Percentiles rank a stretch among this genome's conserved stretches.
These are phyloP conservation scores for Lentithecium fluviatile DNA, from an alignment of 495 filamentous ascomycete genomes.

Conservation along the genomic window DNA sequence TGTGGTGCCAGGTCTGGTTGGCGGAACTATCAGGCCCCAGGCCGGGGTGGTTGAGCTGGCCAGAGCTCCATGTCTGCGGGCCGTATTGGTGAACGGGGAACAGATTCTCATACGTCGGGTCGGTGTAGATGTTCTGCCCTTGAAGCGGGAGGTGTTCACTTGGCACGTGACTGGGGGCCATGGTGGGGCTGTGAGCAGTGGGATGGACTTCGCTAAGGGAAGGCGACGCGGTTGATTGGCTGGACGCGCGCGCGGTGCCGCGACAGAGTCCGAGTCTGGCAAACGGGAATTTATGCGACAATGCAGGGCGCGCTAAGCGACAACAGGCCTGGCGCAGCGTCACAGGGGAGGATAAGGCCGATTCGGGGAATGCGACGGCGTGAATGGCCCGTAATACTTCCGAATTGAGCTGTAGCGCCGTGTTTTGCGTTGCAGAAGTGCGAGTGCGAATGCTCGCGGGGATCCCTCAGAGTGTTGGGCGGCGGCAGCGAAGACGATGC, in stretches of 20 bases:
- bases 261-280: not conserved
- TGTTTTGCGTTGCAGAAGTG: constrained; percentile 6
- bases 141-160: constrained; percentile 21
- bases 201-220: not conserved
- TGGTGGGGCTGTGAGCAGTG: constrained; percentile 3
- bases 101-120: constrained; percentile 18
- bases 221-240: constrained; percentile 15
- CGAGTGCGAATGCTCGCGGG: too few relatives aligned
- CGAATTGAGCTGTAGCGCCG: constrained; percentile 15
- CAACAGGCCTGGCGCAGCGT: constrained; percentile 18
- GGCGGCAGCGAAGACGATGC: constrained; percentile 12
- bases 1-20: constrained; percentile 20
- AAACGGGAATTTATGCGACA: constrained; percentile 18
- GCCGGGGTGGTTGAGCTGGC: constrained; percentile 8
- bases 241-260: constrained; percentile 4
- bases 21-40: not conserved
- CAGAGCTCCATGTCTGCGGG: constrained; percentile 11
- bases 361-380: not conserved
- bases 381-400: constrained; percentile 28
- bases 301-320: constrained; percentile 25
- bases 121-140: constrained; percentile 31
- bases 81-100: constrained; percentile 16
- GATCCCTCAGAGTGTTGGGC: constrained; percentile 1
- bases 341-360: constrained; percentile 21
- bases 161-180: constrained; percentile 35